phyloP scores from a whole-genome alignment of 305 asterid species.

The Plantago lanceolata region DNA sequence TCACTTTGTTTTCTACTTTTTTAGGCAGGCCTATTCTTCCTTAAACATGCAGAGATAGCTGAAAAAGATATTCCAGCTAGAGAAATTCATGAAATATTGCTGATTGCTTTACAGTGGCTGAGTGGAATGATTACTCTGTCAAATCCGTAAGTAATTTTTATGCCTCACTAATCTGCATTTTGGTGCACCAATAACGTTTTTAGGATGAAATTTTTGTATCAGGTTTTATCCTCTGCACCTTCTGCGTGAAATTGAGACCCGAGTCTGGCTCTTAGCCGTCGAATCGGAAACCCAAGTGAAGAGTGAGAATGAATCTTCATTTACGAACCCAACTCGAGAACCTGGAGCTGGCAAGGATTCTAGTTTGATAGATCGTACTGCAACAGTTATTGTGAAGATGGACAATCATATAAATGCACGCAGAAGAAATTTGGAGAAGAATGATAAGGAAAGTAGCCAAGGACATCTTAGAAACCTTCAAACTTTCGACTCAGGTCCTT shows the following conservation, averaged over 20 bases:
- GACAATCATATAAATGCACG: conserved; percentile 61
- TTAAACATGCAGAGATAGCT: conserved; percentile 84
- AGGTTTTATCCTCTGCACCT: conserved; percentile 86
- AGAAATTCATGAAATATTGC: conserved; percentile 87
- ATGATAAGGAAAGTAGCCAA: conserved; percentile 64
- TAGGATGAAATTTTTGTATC: conserved; percentile 27
- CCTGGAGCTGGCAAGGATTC: conserved; percentile 64
- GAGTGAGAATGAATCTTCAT: conserved; percentile 60
- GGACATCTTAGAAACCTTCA: conserved; percentile 51
- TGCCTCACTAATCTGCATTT: conserved; percentile 26
- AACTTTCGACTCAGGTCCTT: conserved; percentile 41
- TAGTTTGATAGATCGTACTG: conserved; percentile 74
- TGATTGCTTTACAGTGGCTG: conserved; percentile 91
- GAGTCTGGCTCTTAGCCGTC: conserved; percentile 98
- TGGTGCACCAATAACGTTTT: conserved; percentile 19
- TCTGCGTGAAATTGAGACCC: conserved; percentile 91
- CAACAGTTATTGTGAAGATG: conserved; percentile 63
- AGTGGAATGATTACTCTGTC: conserved; percentile 84
- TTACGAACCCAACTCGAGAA: conserved; percentile 44
- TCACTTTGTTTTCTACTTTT: conserved; percentile 11
- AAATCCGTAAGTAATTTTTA: conserved; percentile 57
- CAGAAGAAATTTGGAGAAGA: conserved; percentile 56
- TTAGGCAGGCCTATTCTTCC: conserved; percentile 91
- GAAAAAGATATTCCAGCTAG: conserved; percentile 81
- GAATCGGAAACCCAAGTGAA: conserved; percentile 89